Evolutionary conservation across 2,329 filamentous ascomycete genomes (phyloP).

Genomic region (Fusarium clavum): DNA sequence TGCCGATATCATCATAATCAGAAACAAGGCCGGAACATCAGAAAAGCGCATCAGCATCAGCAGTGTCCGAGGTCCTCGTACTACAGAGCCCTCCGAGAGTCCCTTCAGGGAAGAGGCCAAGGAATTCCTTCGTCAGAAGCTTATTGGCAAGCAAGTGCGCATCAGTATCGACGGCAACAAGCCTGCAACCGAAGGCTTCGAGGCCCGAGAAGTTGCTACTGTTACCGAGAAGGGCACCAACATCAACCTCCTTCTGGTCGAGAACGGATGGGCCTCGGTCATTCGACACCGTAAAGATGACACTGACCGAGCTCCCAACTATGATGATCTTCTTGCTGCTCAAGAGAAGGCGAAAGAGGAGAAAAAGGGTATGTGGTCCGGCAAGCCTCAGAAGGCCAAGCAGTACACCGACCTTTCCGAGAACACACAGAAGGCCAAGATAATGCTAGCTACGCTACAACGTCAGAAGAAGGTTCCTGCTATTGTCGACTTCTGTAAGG

Average conservation of each 20-base stretch:
- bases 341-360: constrained; percentile 87
- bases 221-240: constrained; percentile 88
- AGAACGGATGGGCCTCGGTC: constrained; percentile 92
- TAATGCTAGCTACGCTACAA: constrained; percentile 87
- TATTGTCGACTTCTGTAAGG: constrained; percentile 96
- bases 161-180: constrained; percentile 91
- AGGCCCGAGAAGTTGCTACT: constrained; percentile 94
- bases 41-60: constrained; percentile 94
- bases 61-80: constrained; percentile 93
- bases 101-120: constrained; percentile 94
- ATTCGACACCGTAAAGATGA: constrained; percentile 96
- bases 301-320: constrained; percentile 91
- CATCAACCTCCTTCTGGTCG: constrained; percentile 84
- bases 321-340: constrained; percentile 85
- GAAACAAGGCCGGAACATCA: constrained; percentile 80
- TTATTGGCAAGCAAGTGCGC: constrained; percentile 96
- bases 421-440: constrained; percentile 92
- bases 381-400: constrained; percentile 85
- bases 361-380: constrained; percentile 94
- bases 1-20: constrained; percentile 88
- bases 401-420: constrained; percentile 92
- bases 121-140: constrained; percentile 91
- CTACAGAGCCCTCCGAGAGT: constrained; percentile 85
- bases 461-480: constrained; percentile 93
- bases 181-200: constrained; percentile 88